Conservation (phyloP, 2,329 filamentous ascomycete genomes). For the Bipolaris oryzae region DNA sequence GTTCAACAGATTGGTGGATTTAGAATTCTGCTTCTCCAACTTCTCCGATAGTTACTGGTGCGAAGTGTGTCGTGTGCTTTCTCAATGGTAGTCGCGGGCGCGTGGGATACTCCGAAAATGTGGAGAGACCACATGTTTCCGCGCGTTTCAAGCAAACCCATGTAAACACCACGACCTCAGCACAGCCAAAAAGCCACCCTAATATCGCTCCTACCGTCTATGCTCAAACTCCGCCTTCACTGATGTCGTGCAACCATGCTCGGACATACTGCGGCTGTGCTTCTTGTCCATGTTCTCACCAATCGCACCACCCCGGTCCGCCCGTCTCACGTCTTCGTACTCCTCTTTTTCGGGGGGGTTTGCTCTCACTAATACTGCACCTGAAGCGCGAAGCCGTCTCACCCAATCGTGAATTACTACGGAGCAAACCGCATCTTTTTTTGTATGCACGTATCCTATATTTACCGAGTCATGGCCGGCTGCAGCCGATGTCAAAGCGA, state of each 20-base stretch:
- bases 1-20: too few species aligned
- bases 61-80: too few species aligned
- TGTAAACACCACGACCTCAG: not conserved
- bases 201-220: conserved; percentile 5
- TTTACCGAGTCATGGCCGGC: conserved; percentile 13
- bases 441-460: not conserved
- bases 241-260: conserved; percentile 3
- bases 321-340: not conserved
- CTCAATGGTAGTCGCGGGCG: too few species aligned
- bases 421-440: not conserved
- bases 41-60: too few species aligned
- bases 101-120: too few species aligned
- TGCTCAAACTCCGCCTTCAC: not conserved
- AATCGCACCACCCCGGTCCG: not conserved
- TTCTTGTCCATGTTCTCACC: not conserved
- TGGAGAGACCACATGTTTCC: too few species aligned
- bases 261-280: conserved; percentile 10
- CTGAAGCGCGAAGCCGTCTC: not conserved
- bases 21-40: too few species aligned
- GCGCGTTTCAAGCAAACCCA: too few species aligned
- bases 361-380: too few species aligned
- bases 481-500: conserved; percentile 3
- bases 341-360: not conserved
- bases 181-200: not conserved
- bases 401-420: conserved; percentile 4